Conservation (phyloP, 139 green algal species). For the Micractinium sp. region DNA sequence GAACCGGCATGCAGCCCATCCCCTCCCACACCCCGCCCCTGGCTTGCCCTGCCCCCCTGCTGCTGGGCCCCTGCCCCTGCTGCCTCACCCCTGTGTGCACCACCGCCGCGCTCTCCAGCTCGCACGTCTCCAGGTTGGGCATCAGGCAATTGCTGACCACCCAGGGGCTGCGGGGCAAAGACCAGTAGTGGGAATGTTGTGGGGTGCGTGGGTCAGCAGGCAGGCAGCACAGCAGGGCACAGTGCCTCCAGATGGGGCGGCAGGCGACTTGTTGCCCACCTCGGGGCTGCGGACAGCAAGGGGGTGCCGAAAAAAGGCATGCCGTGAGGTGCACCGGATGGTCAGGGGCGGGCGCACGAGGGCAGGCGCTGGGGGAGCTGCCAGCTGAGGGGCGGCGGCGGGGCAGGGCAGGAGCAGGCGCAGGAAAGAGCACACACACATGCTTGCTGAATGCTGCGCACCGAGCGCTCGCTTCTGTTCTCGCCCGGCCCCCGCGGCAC, state of each 20-base stretch:
- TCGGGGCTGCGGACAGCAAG: neutral
- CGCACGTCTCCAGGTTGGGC: slow-evolving; percentile 61
- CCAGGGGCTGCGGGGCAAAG: slow-evolving; percentile 67
- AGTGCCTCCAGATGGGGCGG: neutral
- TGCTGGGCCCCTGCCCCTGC: neutral
- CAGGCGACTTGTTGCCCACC: no score
- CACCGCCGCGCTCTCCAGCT: slow-evolving; percentile 34
- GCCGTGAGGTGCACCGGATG: neutral
- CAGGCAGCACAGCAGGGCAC: neutral
- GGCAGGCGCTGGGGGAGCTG: no score
- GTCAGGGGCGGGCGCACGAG: no score
- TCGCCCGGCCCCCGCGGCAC: neutral
- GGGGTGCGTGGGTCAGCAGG: neutral
- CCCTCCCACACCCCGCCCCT: no score
- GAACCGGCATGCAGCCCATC: neutral
- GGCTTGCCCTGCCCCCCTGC: neutral
- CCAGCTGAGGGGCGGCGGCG: no score
- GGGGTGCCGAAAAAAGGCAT: neutral
- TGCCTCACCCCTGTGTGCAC: slow-evolving; percentile 62
- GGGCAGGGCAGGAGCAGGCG: no score
- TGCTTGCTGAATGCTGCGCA: no score
- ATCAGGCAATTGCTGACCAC: slow-evolving; percentile 72
- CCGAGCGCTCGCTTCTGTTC: no score
- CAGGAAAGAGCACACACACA: no score
- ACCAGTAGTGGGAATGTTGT: neutral